phyloP scores from a whole-genome alignment of 2,329 filamentous ascomycete genomes.

The Epichloe typhina region DNA sequence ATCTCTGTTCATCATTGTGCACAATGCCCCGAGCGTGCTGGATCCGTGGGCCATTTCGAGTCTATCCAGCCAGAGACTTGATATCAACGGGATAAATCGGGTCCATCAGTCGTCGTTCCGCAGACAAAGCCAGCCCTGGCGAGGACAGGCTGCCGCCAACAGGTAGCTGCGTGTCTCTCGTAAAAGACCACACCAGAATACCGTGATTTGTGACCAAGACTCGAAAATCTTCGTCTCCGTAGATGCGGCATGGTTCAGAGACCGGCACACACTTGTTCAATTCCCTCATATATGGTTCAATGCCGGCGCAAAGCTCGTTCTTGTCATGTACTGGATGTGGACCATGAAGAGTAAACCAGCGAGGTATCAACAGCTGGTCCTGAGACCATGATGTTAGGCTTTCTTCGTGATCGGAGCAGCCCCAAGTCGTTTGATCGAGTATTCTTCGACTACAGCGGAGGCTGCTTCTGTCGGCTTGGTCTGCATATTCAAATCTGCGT shows the following conservation, averaged over 20 bases:
- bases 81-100: neutral
- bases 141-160: neutral
- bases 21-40: neutral
- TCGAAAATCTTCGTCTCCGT: conserved; percentile 2
- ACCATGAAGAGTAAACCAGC: neutral
- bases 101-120: neutral
- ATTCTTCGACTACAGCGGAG: neutral
- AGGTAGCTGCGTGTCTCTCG: neutral
- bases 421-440: neutral
- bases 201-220: neutral
- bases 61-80: neutral
- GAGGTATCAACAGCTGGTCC: neutral
- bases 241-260: neutral
- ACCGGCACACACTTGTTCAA: neutral
- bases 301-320: neutral
- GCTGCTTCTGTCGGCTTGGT: neutral
- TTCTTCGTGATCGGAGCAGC: neutral
- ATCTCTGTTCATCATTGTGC: neutral
- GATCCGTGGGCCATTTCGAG: neutral
- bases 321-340: neutral
- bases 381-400: conserved; percentile 1
- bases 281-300: neutral
- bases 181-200: neutral
- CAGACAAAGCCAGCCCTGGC: neutral
- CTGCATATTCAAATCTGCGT: neutral